phyloP scores from a whole-genome alignment of 73 alveolate genomes.

The Symbiodinium natans region DNA sequence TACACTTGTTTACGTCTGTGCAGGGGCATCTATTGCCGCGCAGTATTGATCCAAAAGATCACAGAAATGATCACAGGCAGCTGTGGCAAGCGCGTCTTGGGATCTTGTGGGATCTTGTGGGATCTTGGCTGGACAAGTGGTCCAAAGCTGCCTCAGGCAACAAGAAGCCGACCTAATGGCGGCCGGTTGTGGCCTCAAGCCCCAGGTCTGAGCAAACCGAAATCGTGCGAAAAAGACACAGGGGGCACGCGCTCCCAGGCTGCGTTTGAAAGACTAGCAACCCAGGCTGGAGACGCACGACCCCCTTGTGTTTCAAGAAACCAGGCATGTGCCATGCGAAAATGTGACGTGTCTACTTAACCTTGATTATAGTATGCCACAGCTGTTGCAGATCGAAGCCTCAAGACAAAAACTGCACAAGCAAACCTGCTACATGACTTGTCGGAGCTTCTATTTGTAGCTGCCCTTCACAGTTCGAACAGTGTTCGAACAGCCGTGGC shows the following conservation, averaged over 20 bases:
- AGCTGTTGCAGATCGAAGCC: not conserved
- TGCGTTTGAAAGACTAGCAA: not conserved
- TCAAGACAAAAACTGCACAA: too few relatives aligned
- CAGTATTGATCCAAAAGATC: not conserved
- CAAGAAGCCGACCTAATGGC: too few relatives aligned
- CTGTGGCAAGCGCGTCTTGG: too few relatives aligned
- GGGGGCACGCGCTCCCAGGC: not conserved
- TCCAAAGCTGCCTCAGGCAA: conserved; percentile 16
- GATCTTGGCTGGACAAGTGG: too few relatives aligned
- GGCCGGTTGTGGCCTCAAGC: too few relatives aligned
- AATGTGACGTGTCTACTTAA: not conserved
- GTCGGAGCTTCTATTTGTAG: too few relatives aligned
- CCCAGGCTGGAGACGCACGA: not conserved
- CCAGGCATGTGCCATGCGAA: conserved; percentile 6
- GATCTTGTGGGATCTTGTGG: too few relatives aligned
- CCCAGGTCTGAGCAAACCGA: too few relatives aligned
- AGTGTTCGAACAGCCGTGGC: not conserved
- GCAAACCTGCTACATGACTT: not conserved
- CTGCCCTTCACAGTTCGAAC: too few relatives aligned
- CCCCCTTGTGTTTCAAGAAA: not conserved
- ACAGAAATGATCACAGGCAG: too few relatives aligned
- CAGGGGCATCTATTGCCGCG: conserved; percentile 1
- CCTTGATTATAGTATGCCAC: not conserved
- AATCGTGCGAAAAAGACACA: not conserved
- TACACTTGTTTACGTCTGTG: not conserved